Conservation (phyloP, 2,329 filamentous ascomycete species). For the Escovopsis sp. region DNA sequence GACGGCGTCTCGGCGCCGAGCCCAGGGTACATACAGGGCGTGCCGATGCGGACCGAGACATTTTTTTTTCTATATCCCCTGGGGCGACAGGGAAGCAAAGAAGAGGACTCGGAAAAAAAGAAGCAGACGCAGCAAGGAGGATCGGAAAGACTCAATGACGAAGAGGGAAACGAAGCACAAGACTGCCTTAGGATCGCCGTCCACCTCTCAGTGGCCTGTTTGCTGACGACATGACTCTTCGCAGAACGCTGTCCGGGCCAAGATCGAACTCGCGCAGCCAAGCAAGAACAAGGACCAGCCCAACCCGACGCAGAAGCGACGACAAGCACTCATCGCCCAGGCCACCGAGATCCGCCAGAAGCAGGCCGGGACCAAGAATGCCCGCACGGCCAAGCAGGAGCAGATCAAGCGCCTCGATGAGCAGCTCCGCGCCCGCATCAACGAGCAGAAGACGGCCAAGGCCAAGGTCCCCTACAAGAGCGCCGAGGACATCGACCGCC, state of each 20-base stretch:
- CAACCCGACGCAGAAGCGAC: slow-evolving; percentile 65
- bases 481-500: slow-evolving; percentile 70
- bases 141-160: too few relatives aligned
- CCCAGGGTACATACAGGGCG: not conserved
- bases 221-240: too few relatives aligned
- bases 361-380: slow-evolving; percentile 76
- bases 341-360: slow-evolving; percentile 71
- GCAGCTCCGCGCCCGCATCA: slow-evolving; percentile 69
- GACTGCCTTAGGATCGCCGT: too few relatives aligned
- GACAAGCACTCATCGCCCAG: slow-evolving; percentile 71
- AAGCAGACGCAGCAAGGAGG: not conserved
- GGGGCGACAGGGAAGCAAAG: not conserved
- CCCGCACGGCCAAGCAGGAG: slow-evolving; percentile 63
- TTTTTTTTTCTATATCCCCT: too few relatives aligned
- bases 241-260: slow-evolving; percentile 74
- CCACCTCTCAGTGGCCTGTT: too few relatives aligned
- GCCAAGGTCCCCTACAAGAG: slow-evolving; percentile 74
- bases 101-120: not conserved
- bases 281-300: slow-evolving; percentile 63
- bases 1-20: not conserved
- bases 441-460: slow-evolving; percentile 75
- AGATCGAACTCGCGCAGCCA: slow-evolving; percentile 70
- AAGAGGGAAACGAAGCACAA: too few relatives aligned
- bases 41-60: not conserved
- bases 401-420: slow-evolving; percentile 88